Conservation (phyloP, 768 basidiomycete genomes). For the Leucocoprinus leucothites region DNA sequence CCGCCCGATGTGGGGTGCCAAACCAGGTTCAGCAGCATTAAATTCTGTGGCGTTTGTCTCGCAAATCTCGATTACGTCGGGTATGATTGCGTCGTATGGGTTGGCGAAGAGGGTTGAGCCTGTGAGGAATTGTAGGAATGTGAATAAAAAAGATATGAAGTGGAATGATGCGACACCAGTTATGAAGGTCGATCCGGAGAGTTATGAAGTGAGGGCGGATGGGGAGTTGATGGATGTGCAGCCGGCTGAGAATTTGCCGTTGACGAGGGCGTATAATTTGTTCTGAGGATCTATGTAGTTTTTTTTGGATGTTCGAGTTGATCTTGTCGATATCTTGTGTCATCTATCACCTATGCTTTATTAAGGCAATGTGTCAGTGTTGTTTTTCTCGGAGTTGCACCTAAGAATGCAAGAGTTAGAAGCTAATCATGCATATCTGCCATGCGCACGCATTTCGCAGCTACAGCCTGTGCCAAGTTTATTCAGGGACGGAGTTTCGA, state of each 20-base stretch:
- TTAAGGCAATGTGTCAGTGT: too few species aligned
- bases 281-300: constrained; percentile 42
- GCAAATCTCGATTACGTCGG: constrained; percentile 33
- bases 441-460: too few species aligned
- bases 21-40: constrained; percentile 73
- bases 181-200: constrained; percentile 92
- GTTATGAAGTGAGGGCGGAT: constrained; percentile 82
- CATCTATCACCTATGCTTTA: too few species aligned
- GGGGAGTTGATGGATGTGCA: constrained; percentile 72
- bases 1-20: constrained; percentile 92
- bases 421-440: too few species aligned
- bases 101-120: constrained; percentile 50
- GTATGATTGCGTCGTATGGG: constrained; percentile 60
- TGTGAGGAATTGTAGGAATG: constrained; percentile 69
- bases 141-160: constrained; percentile 92
- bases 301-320: neutral
- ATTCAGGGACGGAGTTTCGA: too few species aligned
- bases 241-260: constrained; percentile 66
- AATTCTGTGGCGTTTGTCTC: constrained; percentile 90
- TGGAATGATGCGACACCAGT: constrained; percentile 80
- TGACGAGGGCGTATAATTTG: constrained; percentile 74
- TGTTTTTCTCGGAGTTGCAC: too few species aligned
- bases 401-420: too few species aligned
- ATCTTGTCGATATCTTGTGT: too few species aligned
- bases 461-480: too few species aligned